A percentile compares a stretch with the other conserved stretches of the same genome.
Conservation (phyloP, 805 yeast genomes). For the Hanseniaspora clermontiae region DNA sequence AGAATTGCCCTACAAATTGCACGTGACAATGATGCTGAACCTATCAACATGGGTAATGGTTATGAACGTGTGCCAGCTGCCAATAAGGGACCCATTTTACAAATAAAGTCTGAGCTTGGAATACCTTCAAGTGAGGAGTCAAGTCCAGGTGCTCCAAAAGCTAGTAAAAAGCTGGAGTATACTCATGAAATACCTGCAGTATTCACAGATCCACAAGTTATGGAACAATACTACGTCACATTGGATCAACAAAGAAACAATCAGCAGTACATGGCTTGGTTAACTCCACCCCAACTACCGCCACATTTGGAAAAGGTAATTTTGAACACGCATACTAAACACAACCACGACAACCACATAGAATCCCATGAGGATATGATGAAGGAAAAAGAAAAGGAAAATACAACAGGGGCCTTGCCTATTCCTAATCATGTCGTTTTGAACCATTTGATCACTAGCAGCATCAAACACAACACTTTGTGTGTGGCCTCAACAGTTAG, state of each 20-base stretch:
- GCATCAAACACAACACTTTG: slow-evolving; percentile 82
- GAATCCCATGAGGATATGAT: neutral
- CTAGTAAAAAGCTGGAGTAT: slow-evolving; percentile 28
- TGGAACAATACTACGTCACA: slow-evolving; percentile 74
- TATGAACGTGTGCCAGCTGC: slow-evolving; percentile 65
- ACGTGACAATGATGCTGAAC: slow-evolving; percentile 28
- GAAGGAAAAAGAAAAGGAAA: slow-evolving; percentile 43
- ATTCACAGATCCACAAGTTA: slow-evolving; percentile 71
- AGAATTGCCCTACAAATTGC: slow-evolving; percentile 39
- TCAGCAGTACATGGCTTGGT: slow-evolving; percentile 45
- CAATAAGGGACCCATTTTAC: slow-evolving; percentile 20
- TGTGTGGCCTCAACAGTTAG: slow-evolving; percentile 88
- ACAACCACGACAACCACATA: slow-evolving; percentile 20
- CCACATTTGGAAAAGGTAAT: slow-evolving; percentile 94
- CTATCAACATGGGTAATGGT: slow-evolving; percentile 69
- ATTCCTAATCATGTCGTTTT: slow-evolving; percentile 91
- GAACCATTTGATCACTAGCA: slow-evolving; percentile 90
- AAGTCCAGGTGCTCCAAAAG: slow-evolving; percentile 9
- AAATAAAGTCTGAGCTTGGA: neutral
- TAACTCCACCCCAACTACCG: slow-evolving; percentile 92
- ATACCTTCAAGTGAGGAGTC: slow-evolving; percentile 14
- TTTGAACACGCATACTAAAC: slow-evolving; percentile 49
- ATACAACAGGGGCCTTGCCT: slow-evolving; percentile 77
- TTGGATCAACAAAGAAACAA: slow-evolving; percentile 55
- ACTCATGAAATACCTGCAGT: slow-evolving; percentile 68